phyloP scores from a whole-genome alignment of 176 grass and related monocot species.

The Panicum miliaceum region DNA sequence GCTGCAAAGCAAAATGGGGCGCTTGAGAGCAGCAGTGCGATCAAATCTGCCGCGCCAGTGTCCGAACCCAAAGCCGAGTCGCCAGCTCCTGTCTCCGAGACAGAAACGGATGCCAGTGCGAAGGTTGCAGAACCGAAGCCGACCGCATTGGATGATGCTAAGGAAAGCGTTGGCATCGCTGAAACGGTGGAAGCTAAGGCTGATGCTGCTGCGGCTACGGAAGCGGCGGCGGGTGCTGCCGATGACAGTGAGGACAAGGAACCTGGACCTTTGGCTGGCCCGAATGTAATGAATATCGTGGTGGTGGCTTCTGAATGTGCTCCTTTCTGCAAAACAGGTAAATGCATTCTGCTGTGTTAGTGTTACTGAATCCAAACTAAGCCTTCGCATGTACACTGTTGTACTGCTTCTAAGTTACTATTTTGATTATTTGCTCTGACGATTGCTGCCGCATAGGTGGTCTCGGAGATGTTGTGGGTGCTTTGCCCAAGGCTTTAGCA shows the following conservation, averaged over 20 bases:
- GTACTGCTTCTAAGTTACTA: not conserved
- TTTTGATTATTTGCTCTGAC: constrained; percentile 30
- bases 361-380: not conserved
- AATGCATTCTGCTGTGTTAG: not conserved
- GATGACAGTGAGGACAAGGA: constrained; percentile 37
- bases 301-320: constrained; percentile 90
- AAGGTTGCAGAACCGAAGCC: constrained; percentile 24
- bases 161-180: constrained; percentile 21
- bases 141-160: constrained; percentile 9
- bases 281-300: constrained; percentile 94
- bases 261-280: constrained; percentile 67
- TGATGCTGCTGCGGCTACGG: constrained; percentile 9
- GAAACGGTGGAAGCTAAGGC: constrained; percentile 37
- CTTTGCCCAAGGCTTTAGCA: constrained; percentile 95
- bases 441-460: constrained; percentile 59
- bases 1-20: constrained; percentile 32
- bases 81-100: not conserved
- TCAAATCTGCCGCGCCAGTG: not conserved
- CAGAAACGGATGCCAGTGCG: not conserved
- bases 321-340: constrained; percentile 93
- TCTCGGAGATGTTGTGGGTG: constrained; percentile 91
- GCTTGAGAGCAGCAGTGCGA: not conserved
- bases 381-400: not conserved
- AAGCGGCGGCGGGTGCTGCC: not conserved
- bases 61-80: constrained; percentile 5